Evolutionary conservation across 1,139 yeast species (phyloP).

Genomic region (Pichia cactophila): DNA sequence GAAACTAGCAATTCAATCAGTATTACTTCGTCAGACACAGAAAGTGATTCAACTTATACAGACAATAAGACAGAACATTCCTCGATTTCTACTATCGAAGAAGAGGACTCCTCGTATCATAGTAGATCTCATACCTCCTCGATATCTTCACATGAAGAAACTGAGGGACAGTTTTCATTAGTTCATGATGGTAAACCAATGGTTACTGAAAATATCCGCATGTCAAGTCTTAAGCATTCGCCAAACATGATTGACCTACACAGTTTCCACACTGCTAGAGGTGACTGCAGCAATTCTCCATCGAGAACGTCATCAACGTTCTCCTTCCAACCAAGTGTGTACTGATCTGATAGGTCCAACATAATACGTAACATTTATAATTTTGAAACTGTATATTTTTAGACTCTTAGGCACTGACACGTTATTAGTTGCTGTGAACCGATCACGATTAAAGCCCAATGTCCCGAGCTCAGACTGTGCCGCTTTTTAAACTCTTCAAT

Average conservation of each 20-base stretch:
- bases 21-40: not conserved
- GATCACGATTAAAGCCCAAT: too few relatives aligned
- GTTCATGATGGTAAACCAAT: not conserved
- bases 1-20: not conserved
- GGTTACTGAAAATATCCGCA: not conserved
- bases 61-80: not conserved
- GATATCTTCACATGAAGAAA: not conserved
- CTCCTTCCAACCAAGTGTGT: not conserved
- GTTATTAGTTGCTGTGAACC: too few relatives aligned
- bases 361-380: too few relatives aligned
- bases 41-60: not conserved
- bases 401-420: too few relatives aligned
- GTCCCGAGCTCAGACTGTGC: too few relatives aligned
- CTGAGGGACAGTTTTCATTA: not conserved
- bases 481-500: too few relatives aligned
- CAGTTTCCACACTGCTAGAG: not conserved
- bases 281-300: not conserved
- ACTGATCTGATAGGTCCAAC: not conserved
- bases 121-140: not conserved
- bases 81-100: constrained; percentile 11
- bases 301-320: not conserved
- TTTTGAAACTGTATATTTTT: too few relatives aligned
- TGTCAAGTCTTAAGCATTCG: not conserved
- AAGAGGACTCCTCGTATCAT: constrained; percentile 12
- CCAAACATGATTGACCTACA: not conserved